phyloP scores from a whole-genome alignment of 768 basidiomycete species.

The Xerocomellus intermedius region DNA sequence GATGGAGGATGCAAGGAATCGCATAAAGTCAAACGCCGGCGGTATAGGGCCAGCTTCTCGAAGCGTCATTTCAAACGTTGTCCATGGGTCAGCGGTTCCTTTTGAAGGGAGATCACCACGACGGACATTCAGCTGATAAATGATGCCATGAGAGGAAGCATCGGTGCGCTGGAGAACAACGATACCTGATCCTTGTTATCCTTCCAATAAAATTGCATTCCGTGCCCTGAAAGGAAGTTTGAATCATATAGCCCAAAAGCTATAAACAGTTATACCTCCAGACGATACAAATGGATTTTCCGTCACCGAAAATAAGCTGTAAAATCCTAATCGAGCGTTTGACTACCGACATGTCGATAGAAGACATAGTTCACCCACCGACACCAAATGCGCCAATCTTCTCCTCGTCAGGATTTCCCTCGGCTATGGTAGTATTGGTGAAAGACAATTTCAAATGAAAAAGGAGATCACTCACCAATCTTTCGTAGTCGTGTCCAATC shows the following conservation, averaged over 20 bases:
- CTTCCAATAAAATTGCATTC: slow-evolving; percentile 98
- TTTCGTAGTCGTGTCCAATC: neutral
- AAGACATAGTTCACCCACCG: slow-evolving; percentile 2
- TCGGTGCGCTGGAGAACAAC: neutral
- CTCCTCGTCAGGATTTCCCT: slow-evolving; percentile 23
- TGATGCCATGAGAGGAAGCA: slow-evolving; percentile 1
- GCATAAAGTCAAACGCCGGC: slow-evolving; percentile 79
- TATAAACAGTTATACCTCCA: slow-evolving; percentile 48
- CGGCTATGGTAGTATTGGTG: slow-evolving; percentile 1
- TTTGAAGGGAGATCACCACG: slow-evolving; percentile 60
- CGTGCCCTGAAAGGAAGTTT: slow-evolving; percentile 50
- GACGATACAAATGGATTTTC: slow-evolving; percentile 82
- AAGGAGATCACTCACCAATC: slow-evolving; percentile 23
- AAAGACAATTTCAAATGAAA: too few relatives aligned
- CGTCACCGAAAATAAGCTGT: slow-evolving; percentile 78
- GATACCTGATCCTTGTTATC: slow-evolving; percentile 83
- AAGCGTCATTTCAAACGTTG: slow-evolving; percentile 85
- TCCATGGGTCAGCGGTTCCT: slow-evolving; percentile 53
- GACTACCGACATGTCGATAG: too few relatives aligned
- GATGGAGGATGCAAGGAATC: slow-evolving; percentile 87
- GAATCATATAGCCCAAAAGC: too few relatives aligned
- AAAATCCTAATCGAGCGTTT: slow-evolving; percentile 48
- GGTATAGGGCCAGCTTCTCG: slow-evolving; percentile 81
- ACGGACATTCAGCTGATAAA: slow-evolving; percentile 70
- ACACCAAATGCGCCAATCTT: slow-evolving; percentile 26